phyloP scores from a whole-genome alignment of 1,284 basidiomycete species.

The Lentinus polychrous region DNA sequence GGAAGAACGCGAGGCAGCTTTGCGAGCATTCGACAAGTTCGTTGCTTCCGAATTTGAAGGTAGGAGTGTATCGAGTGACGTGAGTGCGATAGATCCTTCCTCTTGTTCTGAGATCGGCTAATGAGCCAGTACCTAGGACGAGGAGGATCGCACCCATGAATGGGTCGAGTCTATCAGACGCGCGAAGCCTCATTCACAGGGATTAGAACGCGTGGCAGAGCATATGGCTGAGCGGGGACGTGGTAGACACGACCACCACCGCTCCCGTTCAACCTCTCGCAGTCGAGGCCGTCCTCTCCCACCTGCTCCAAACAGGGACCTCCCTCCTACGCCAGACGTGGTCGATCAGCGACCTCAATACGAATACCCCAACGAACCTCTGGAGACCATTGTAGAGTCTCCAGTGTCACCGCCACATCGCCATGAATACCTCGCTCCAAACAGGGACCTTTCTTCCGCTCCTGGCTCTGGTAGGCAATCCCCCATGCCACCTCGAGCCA shows the following conservation, averaged over 20 bases:
- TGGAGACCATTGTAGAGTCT: too few species aligned
- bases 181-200: not conserved
- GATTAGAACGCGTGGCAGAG: too few species aligned
- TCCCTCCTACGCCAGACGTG: not conserved
- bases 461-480: too few species aligned
- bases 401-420: too few species aligned
- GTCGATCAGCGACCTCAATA: not conserved
- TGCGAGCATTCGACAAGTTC: slow-evolving; percentile 49
- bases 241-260: too few species aligned
- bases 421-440: too few species aligned
- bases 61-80: slow-evolving; percentile 23
- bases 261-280: too few species aligned
- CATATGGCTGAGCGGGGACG: too few species aligned
- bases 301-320: not conserved
- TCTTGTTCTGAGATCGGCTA: not conserved
- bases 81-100: slow-evolving; percentile 5
- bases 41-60: slow-evolving; percentile 36
- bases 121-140: slow-evolving; percentile 9
- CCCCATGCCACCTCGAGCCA: not conserved
- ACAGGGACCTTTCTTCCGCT: too few species aligned
- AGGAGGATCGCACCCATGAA: slow-evolving; percentile 21
- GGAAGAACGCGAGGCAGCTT: slow-evolving; percentile 43
- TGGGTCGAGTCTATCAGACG: slow-evolving; percentile 23
- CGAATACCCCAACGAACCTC: too few species aligned
- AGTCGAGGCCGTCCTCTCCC: not conserved